Evolutionary conservation across 768 basidiomycete species (phyloP), one percentile per base, ranked within the genome.

Genomic region (Lanmaoa pseudosensibilis): DNA sequence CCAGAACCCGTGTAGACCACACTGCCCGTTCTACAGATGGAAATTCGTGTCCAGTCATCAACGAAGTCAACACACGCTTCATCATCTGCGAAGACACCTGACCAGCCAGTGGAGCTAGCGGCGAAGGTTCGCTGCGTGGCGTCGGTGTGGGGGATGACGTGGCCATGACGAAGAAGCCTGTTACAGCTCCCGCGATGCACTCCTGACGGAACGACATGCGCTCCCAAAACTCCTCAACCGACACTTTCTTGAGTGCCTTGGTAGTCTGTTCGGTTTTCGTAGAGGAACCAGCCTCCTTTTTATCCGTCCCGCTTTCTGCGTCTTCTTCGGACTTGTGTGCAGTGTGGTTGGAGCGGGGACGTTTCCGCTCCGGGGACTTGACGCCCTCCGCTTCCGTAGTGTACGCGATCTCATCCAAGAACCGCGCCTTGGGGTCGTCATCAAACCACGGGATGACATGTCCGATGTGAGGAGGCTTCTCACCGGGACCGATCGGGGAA

Each of bases 181-280:
- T 98, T 16, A 96, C 83, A 2, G 91, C 89, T 2, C 95, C 94
- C 36, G 87, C 82, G 44, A 89, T 81, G 67, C 96, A 98, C 73
- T 99, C 97, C 68, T 98, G 96, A 27, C 97, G 82, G 72, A 91
- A 96, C 39, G 88, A 92, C 89, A 99, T 94, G 16, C 94, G 83
- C 73, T 97, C 94, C 95, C 96, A 99, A 72, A 95, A 99, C 67
- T 97, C 95, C 39, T 88, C 88, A 38, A 82, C 64, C 0, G 75
- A 73, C 47, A 92, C 87, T 58, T 76, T 81, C 16, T 69, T 75
- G 50, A 92, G 75, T 64, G 86, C 84, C 46, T 82, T 85, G 50
- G 75, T 65, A 32, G 77, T 69, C 38, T 68, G 72, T 43, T 78
- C 79, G n/a, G 72, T 71, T 60, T 63, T 65, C 30, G 49, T 37